These are phyloP conservation scores for Nannizzia gypsea DNA, from an alignment of 2,329 filamentous ascomycete genomes.

Conservation along the genomic window DNA sequence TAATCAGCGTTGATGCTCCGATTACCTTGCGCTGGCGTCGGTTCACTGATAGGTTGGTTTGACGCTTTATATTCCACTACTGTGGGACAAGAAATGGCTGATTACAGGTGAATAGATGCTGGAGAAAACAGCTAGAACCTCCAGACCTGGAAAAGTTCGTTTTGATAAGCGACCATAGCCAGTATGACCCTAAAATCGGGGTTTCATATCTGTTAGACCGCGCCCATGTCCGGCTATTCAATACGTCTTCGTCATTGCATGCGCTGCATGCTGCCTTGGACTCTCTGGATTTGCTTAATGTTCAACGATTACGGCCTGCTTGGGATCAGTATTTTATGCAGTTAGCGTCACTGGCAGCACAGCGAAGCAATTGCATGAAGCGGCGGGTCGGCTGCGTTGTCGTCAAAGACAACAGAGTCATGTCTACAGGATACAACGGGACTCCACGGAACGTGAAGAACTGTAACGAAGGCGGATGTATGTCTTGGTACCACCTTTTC, in stretches of 20 bases:
- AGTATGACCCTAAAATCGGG: slow-evolving; percentile 55
- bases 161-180: slow-evolving; percentile 56
- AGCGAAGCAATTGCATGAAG: slow-evolving; percentile 96
- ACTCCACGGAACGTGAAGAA: slow-evolving; percentile 83
- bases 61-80: neutral
- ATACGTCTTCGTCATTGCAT: slow-evolving; percentile 61
- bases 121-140: slow-evolving; percentile 35
- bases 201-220: slow-evolving; percentile 67
- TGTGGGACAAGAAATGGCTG: neutral
- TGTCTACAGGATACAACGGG: slow-evolving; percentile 94
- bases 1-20: slow-evolving; percentile 84
- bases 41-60: slow-evolving; percentile 47
- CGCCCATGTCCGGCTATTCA: slow-evolving; percentile 75
- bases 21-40: slow-evolving; percentile 72
- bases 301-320: slow-evolving; percentile 67
- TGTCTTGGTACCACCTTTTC: slow-evolving; percentile 12
- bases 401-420: slow-evolving; percentile 72
- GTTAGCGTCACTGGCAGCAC: slow-evolving; percentile 79
- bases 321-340: slow-evolving; percentile 99
- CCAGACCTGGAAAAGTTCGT: slow-evolving; percentile 50
- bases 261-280: slow-evolving; percentile 62
- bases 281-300: slow-evolving; percentile 63
- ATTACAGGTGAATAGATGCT: slow-evolving; percentile 32
- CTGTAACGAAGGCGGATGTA: slow-evolving; percentile 85
- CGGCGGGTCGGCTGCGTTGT: slow-evolving; percentile 88